Evolutionary conservation across 192 early-diverging fungal genomes (phyloP).

Genomic region (Dimargaris cristalligena): DNA sequence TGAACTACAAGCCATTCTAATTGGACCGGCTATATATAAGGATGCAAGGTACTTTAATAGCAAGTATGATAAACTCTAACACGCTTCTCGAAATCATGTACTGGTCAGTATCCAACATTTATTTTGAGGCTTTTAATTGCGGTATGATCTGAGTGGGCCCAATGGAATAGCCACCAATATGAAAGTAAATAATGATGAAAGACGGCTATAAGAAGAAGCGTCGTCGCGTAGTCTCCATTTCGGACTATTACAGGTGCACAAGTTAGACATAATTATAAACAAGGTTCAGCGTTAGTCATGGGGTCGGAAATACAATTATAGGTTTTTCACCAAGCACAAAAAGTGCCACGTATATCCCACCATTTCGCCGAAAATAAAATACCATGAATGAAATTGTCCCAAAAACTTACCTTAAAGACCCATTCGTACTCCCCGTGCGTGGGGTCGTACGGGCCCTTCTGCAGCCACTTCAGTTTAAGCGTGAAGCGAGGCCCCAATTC

Average conservation of each 20-base stretch:
- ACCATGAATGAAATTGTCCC: not conserved
- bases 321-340: not conserved
- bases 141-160: too few relatives aligned
- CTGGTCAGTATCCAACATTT: too few relatives aligned
- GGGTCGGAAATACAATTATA: not conserved
- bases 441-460: conserved; percentile 89
- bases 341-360: not conserved
- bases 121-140: too few relatives aligned
- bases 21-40: too few relatives aligned
- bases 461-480: conserved; percentile 80
- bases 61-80: too few relatives aligned
- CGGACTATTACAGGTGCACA: not conserved
- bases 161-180: too few relatives aligned
- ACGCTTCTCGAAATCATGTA: too few relatives aligned
- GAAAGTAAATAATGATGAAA: too few relatives aligned
- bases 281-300: not conserved
- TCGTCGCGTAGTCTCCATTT: conserved; percentile 8
- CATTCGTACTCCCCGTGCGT: conserved; percentile 88
- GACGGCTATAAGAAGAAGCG: conserved; percentile 5
- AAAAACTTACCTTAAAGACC: conserved; percentile 51
- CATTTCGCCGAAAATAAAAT: not conserved
- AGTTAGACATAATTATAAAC: not conserved
- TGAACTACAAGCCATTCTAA: too few relatives aligned
- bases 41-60: too few relatives aligned
- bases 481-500: conserved; percentile 95